Evolutionary conservation across 2,329 filamentous ascomycete genomes (phyloP).

Genomic region (Fusarium liriodendri): DNA sequence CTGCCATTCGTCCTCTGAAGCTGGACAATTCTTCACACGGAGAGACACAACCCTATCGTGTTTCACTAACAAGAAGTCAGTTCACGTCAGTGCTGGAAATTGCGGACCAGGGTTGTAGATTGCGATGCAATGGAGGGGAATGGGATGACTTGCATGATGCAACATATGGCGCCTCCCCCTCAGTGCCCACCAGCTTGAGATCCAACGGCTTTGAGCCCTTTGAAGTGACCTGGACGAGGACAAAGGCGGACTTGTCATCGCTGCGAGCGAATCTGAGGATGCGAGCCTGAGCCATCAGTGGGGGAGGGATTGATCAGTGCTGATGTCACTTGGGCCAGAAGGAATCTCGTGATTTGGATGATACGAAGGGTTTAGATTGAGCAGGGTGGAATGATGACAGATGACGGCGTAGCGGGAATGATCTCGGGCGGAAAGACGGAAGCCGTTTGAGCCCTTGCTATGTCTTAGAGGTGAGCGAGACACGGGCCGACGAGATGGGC

Average conservation of each 20-base stretch:
- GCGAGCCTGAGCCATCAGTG: constrained; percentile 40
- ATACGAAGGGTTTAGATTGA: constrained; percentile 26
- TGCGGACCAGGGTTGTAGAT: constrained; percentile 28
- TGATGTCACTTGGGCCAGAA: constrained; percentile 6
- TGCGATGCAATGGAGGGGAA: constrained; percentile 26
- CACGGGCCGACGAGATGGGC: constrained; percentile 34
- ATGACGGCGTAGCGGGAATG: constrained; percentile 22
- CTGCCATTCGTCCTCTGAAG: constrained; percentile 74
- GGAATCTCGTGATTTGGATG: constrained; percentile 11
- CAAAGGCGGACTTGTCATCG: constrained; percentile 62
- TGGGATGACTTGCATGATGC: constrained; percentile 63
- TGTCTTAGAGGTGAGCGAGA: constrained; percentile 24
- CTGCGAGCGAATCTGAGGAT: constrained; percentile 71
- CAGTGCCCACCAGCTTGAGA: constrained; percentile 75
- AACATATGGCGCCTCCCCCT: constrained; percentile 71
- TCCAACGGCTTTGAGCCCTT: constrained; percentile 67
- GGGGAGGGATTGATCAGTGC: not conserved
- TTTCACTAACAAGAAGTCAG: constrained; percentile 58
- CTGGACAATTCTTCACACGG: constrained; percentile 64
- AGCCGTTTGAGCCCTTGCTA: constrained; percentile 14
- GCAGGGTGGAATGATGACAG: constrained; percentile 28
- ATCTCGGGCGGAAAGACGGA: constrained; percentile 18
- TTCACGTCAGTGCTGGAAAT: constrained; percentile 32
- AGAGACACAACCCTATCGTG: constrained; percentile 66
- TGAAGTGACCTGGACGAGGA: constrained; percentile 70